Base-by-base conservation (phyloP, 371 early-diverging fungal genomes). In the Zychaea mexicana region DNA sequence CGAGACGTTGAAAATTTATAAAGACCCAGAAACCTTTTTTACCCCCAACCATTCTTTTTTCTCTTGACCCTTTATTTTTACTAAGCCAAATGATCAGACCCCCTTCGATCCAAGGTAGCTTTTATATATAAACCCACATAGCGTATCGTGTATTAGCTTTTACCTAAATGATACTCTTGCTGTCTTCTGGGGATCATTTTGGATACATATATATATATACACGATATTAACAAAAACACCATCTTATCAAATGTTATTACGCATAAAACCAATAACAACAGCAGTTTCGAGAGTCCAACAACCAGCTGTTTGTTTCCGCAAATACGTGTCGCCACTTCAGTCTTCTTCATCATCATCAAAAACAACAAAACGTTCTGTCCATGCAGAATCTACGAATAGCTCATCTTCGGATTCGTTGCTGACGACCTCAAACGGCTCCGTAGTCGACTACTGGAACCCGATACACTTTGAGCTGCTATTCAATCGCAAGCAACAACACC, bases 381-480 rank as follows among this genome's bases (percentile, higher is more conserved):
- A 33, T 32, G 38, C 39, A 33, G 36, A 52, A 49, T 52, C 36
- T n/a, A n/a, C n/a, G n/a, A n/a, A n/a, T n/a, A n/a, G n/a, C n/a
- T n/a, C n/a, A n/a, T 32, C 26, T 26, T 33, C 32, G 27, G 49
- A 53, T 52, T 32, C 27, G 28, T 42, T 2, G 33, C 38, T 36
- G 33, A 32, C 31, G 26, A 17, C 52, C 31, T 32, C 47, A n/a
- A n/a, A n/a, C n/a, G n/a, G n/a, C n/a, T n/a, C 22, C 15, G 45
- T 31, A 30, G 45, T 42, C 15, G 4, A 13, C 4, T 42, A 54
- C 46, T 27, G 52, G 45, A 65, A 52, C 53, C 52, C 17, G 24
- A 19, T 60, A 13, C 55, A 52, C 33, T 60, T 65, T 22, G 38
- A 59, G 39, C 53, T 65, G 55, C 42, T 54, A 12, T 33, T 52